phyloP scores from a whole-genome alignment of 257 asterid species.

The Solanum neorickii region DNA sequence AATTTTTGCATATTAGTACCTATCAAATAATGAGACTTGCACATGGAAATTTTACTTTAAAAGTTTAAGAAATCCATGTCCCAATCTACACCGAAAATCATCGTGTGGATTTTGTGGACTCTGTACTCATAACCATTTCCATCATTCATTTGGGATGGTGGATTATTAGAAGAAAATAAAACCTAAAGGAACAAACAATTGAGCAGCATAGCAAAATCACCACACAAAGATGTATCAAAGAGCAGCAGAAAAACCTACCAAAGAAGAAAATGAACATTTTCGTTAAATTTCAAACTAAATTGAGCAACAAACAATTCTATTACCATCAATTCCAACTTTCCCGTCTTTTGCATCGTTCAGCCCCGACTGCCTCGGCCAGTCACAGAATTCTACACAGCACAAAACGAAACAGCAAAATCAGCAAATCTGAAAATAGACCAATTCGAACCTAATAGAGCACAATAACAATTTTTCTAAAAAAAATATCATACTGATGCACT shows the following conservation, averaged over 20 bases:
- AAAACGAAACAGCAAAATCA: not conserved
- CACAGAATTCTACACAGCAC: constrained; percentile 23
- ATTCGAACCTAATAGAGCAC: not conserved
- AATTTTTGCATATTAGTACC: not conserved
- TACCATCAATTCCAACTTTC: constrained; percentile 26
- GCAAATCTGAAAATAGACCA: not conserved
- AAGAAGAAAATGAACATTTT: not conserved
- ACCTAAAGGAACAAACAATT: not conserved
- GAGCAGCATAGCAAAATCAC: not conserved
- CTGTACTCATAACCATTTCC: not conserved
- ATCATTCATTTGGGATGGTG: not conserved
- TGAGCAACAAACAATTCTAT: constrained; percentile 30
- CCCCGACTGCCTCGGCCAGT: constrained; percentile 36
- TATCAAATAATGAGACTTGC: not conserved
- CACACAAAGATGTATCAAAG: not conserved
- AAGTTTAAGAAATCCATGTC: not conserved
- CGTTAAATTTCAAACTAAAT: not conserved
- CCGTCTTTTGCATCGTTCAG: constrained; percentile 38
- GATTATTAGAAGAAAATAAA: not conserved
- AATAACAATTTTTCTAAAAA: not conserved
- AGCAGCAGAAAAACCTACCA: not conserved
- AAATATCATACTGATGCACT: accelerated
- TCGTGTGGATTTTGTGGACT: not conserved
- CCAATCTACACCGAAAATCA: not conserved
- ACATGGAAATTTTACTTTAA: not conserved